Base-by-base conservation (phyloP, 495 filamentous ascomycete species). In the Talaromyces adpressus region DNA sequence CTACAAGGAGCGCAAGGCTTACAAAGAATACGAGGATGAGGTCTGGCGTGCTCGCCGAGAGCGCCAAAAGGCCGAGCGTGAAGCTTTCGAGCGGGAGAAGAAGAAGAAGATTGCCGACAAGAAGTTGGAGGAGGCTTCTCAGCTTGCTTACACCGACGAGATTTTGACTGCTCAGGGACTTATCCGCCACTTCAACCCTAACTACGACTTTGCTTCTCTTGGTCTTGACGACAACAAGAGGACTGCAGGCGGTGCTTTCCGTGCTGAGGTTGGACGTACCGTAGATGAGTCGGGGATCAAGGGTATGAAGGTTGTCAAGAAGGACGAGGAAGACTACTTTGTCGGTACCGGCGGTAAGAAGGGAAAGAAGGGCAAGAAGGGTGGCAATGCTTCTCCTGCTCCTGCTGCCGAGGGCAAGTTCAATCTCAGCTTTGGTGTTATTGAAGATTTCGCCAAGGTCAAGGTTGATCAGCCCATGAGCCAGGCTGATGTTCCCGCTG, bases 311-410 rank as follows among this genome's bases (percentile, higher is more conserved):
- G 76, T 97, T 16, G 73, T 87, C 34, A 88, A 86, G 76, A 97
- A 97, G 83, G 82, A 91, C 11, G 91, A 96, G 58, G 93, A 96
- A 12, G 88, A 90, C 65, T 97, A 95, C 82, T 89, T 97, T 51
- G 81, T 87, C 36, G 90, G 91, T 16, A 84, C 80, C 52, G 85
- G 84, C 30, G 86, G 86, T n/a, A 96, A 96, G 86, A 91, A 88
- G 79, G 93, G 93, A 70, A 93, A 93, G 75, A 96, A 95, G 84
- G 91, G 90, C 68, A 87, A 87, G 73, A 92, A 90, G 77, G 75
- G 72, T 39, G 77, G 75, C 61, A 72, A 76, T 56, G 76, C 73
- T 22, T 74, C 78, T 53, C 70, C 81, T 60, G 77, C 81, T 25
- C 68, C 76, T 49, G 69, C 70, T 62, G 69, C 79, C 30, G 71